Base-by-base conservation (phyloP, 2,329 filamentous ascomycete species). In the Dendryphion nanum region DNA sequence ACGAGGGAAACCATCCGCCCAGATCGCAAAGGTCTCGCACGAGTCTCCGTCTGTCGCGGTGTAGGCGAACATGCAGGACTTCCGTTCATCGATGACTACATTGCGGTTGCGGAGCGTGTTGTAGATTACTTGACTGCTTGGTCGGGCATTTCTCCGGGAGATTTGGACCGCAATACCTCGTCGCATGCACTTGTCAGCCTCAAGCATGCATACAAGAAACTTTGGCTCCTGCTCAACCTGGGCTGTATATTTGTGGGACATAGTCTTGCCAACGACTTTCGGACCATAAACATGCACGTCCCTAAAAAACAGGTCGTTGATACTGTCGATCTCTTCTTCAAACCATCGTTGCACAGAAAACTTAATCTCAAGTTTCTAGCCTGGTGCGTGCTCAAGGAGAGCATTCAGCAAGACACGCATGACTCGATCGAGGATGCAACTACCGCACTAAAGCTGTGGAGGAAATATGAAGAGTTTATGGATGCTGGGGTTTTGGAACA, bases 1-100 rank as follows among this genome's bases (percentile, higher is more conserved):
- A 87, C 89, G 28, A 83, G 89, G 34, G 89, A 94, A 58, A 95
- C 90, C 12, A 93, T 97, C 28, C 81, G 91, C 1, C 93, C 93
- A 0, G 90, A 86, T 45, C 89, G 90, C 19, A 88, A 93, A 50
- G 91, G 90, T 1, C 78, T 98, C 10, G 93, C 91, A n/a, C 82
- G 93, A 44, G 89, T 94, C 2, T 97, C 90, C 0, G 89, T 96
- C 1, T 77, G 97, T 10, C 81, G 94, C 17, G 90, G 90, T 6
- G 70, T 79, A 35, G 91, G 89, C 15, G 77, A 83, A 47, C 72
- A 85, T 26, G 88, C 94, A 62, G 89, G 89, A 1, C 66, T 84
- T 1, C 88, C 93, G 0, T 97, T 97, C 59, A 94, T 98, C 47
- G 93, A 98, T 59, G 93, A 98, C 67, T 98, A 98, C 64, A 95